Evolutionary conservation across 2,329 filamentous ascomycete species (phyloP).

Genomic region (Aspergillus spinulosporus): DNA sequence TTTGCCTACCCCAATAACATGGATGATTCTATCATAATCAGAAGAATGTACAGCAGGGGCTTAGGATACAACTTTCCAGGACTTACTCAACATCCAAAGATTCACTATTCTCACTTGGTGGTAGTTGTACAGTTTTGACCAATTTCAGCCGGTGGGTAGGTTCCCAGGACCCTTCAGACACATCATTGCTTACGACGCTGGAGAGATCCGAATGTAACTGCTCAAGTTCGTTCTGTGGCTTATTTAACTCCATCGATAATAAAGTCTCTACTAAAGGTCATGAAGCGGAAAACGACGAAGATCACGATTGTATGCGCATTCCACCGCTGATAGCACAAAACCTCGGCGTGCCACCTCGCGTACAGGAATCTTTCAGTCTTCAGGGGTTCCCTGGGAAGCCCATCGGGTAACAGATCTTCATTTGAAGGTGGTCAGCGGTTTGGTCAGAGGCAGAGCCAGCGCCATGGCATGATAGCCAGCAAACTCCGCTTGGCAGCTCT

Average conservation of each 20-base stretch:
- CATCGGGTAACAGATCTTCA: not conserved
- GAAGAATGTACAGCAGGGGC: not conserved
- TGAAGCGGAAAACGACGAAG: not conserved
- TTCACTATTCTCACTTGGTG: not conserved
- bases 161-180: not conserved
- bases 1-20: not conserved
- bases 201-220: not conserved
- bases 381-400: not conserved
- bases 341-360: not conserved
- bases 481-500: not conserved
- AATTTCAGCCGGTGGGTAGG: not conserved
- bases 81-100: not conserved
- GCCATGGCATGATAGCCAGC: not conserved
- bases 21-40: conserved; percentile 2
- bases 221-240: not conserved
- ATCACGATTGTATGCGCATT: not conserved
- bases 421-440: not conserved
- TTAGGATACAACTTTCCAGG: too few species aligned
- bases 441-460: not conserved
- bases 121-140: not conserved
- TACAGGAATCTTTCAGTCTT: not conserved
- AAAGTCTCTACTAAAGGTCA: not conserved
- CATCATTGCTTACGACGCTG: not conserved
- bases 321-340: not conserved
- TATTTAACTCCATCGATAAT: not conserved